A percentile compares a stretch with the other conserved stretches of the same genome.
phyloP scores from a whole-genome alignment of 805 yeast species.

The Yarrowia divulgata region DNA sequence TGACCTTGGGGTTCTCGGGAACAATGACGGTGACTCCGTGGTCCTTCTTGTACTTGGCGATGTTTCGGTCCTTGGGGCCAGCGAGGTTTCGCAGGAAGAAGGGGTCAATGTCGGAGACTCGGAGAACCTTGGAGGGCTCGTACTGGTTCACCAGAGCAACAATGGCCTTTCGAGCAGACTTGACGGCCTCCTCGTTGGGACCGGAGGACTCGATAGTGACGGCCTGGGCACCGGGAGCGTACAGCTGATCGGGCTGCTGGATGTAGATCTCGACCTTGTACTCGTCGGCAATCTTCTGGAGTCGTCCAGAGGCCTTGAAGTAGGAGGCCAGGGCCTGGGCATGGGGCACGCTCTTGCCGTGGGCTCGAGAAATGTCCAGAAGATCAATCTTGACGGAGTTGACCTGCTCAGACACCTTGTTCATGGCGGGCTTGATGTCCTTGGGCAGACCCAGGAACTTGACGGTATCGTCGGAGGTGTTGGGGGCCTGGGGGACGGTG shows the following conservation, averaged over 20 bases:
- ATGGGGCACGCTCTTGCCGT: constrained; percentile 77
- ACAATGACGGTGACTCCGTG: constrained; percentile 61
- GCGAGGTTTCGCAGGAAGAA: constrained; percentile 62
- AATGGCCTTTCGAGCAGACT: constrained; percentile 73
- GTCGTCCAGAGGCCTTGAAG: constrained; percentile 53
- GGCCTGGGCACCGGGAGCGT: constrained; percentile 52
- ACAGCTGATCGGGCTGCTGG: constrained; percentile 58
- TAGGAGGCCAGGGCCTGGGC: constrained; percentile 77
- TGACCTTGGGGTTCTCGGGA: constrained; percentile 54
- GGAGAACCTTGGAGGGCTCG: constrained; percentile 68
- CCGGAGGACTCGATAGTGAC: constrained; percentile 72
- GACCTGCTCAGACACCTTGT: constrained; percentile 65
- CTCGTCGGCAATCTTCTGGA: constrained; percentile 54
- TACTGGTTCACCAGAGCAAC: constrained; percentile 75
- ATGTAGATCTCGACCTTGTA: constrained; percentile 56
- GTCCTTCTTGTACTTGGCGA: constrained; percentile 49
- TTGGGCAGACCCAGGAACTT: constrained; percentile 68
- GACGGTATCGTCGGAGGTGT: constrained; percentile 49
- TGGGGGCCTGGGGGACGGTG: constrained; percentile 53
- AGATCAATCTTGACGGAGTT: constrained; percentile 66
- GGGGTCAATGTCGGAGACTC: constrained; percentile 69
- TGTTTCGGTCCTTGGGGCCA: constrained; percentile 40
- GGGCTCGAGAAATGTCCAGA: constrained; percentile 87
- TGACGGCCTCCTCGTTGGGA: constrained; percentile 57
- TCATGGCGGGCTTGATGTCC: constrained; percentile 67